Evolutionary conservation across 257 asterid genomes (phyloP), one percentile per base, ranked within the genome.

Genomic region (Solanum bulbocastanum): DNA sequence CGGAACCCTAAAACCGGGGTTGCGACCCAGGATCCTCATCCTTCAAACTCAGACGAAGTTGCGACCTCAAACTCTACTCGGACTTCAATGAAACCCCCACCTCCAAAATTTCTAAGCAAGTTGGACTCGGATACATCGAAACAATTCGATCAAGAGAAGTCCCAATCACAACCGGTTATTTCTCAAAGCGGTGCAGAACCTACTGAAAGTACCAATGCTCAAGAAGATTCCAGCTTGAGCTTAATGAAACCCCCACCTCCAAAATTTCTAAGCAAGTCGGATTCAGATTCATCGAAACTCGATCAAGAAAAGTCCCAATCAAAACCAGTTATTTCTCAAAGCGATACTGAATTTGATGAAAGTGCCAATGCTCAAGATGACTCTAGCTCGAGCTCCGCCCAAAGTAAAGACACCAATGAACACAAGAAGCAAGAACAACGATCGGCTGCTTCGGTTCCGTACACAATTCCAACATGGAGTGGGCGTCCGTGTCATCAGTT

Each of bases 391-490:
- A 86, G 36, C 76, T 52, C 91, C 20, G 25, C 85, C 20, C 42
- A 39, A 32, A 22, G 36, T 42, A 69, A 46, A 35, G 87, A 44
- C 68, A 78, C 73, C 37, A 81, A 89, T 33, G 87, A 90, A 11
- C 87, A 69, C 23, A 93, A 85, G 74, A 90, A 87, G 90, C 86
- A 90, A 68, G 85, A 82, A 52, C 92, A 82, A 73, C 86, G 81
- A 83, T 87, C 84, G 56, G 88, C 85, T 87, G 84, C 91, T 58
- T 89, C 90, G 40, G 98, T 91, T 85, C 98, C 99, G 49, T 96
- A 96, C 89, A 90, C 94, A 15, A 91, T 94, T 85, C 99, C 99
- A 1, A 86, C 90, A 42, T 97, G 99, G 99, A 93, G 95, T 84
- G 98, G 91, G 0, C 83, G 96, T 5, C 99, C 99, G 1, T 90